Evolutionary conservation across 768 basidiomycete species (phyloP).

Genomic region (Candolleomyces eurysporus): DNA sequence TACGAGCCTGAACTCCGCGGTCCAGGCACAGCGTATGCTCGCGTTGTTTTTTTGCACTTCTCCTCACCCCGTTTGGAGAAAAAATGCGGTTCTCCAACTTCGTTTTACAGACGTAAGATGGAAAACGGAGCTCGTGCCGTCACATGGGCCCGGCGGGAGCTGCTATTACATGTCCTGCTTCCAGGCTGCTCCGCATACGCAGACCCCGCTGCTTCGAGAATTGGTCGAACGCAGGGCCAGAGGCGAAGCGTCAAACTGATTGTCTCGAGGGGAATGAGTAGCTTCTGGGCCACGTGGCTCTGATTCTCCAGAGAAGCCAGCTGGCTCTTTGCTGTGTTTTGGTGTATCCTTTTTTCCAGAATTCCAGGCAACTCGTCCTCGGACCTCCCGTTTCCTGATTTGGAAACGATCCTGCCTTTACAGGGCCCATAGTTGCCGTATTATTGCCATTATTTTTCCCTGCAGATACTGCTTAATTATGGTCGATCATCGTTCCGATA

Average conservation of each 20-base stretch:
- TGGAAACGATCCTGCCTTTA: constrained; percentile 32
- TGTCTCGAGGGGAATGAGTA: no score
- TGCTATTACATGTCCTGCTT: background rate
- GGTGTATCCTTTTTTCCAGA: background rate
- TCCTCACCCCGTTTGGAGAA: constrained; percentile 13
- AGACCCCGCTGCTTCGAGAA: no score
- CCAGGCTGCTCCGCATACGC: background rate
- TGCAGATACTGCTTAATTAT: background rate
- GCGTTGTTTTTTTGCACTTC: background rate
- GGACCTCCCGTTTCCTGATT: constrained; percentile 17
- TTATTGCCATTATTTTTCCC: background rate
- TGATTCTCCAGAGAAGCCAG: background rate
- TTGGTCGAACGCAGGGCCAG: no score
- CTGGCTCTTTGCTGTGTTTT: background rate
- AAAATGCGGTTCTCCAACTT: constrained; percentile 8
- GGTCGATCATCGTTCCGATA: background rate
- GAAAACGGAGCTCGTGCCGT: background rate
- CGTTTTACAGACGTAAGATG: no score
- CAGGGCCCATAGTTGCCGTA: constrained; percentile 12
- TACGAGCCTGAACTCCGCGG: background rate
- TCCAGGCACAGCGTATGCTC: background rate
- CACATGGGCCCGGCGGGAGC: constrained; percentile 1
- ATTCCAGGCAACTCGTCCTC: constrained; percentile 1
- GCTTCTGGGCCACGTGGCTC: background rate
- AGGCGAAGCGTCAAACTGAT: no score